Base-by-base conservation (phyloP, 176 grass and related monocot species). In the Carex scoparia region DNA sequence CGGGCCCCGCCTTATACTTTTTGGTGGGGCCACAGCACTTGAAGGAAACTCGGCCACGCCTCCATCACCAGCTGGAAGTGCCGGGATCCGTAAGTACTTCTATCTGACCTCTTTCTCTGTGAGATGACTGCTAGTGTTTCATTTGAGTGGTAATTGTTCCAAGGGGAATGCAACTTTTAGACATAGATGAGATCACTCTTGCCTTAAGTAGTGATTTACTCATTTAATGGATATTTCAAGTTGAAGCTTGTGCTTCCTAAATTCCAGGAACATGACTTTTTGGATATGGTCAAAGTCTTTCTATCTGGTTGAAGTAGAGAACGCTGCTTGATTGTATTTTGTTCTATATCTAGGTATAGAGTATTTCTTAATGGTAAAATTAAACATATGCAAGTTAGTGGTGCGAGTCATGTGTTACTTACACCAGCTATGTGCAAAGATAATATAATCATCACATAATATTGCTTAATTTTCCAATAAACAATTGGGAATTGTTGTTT, bases 21-120 rank as follows among this genome's bases (percentile, higher is more conserved):
- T 99, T 35, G 97, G 97, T 9, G 97, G 97, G 0, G 97, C 97
- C 19, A 99, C 97, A 0, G 93, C 97, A 0, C 91, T 99, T 7
- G 97, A 99, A 87, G 97, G 97, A 49, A 99, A 96, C 87, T 96
- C 97, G 0, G 90, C 97, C 58, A 89, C 90, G 1, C 93, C 97
- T 5, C 91, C 93, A 4, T 91, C 97, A 4, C 82, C 97, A 7
- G 93, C 86, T 10, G 97, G 91, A 53, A 96, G 90, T 85, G 93
- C 93, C 3, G 97, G 97, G 82, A 99, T 99, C 68, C 97, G 93
- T 99, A 99, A 84, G 93, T 72, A 54, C 42, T 75, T 78, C 54
- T 84, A 33, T 86, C 80, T 54, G 33, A 18, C 14, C 58, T 57
- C 58, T 85, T 49, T 16, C 13, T 57, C 12, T 35, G 28, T 79